These are phyloP conservation scores for Erodium moschatum DNA, from an alignment of 441 rosid species.

Conservation along the genomic window DNA sequence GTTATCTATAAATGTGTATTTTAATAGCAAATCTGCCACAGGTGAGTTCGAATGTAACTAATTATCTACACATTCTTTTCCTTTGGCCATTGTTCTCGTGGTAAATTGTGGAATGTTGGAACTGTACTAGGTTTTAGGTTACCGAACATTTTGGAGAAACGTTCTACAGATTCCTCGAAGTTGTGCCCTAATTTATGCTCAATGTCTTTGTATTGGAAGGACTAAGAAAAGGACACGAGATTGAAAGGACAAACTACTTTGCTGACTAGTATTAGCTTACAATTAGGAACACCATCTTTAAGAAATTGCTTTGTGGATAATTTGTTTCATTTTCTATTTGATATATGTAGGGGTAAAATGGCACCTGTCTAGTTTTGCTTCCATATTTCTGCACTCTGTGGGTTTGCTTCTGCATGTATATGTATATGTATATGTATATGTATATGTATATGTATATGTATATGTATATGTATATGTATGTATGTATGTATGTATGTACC, in stretches of 20 bases:
- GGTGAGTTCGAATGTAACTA: slow-evolving; percentile 34
- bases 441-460: too few species aligned
- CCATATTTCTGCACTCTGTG: not conserved
- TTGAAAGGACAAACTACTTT: not conserved
- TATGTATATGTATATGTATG: too few species aligned
- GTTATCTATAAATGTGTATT: slow-evolving; percentile 64
- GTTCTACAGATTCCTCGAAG: slow-evolving; percentile 1
- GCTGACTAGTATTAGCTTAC: not conserved
- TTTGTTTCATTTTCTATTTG: not conserved
- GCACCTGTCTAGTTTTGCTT: not conserved
- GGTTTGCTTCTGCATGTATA: not conserved
- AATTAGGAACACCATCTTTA: not conserved
- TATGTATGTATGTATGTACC: not conserved
- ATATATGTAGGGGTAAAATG: not conserved
- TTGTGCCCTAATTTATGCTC: not conserved
- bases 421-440: too few species aligned
- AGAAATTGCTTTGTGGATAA: not conserved
- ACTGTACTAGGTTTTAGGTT: slow-evolving; percentile 9
- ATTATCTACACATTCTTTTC: slow-evolving; percentile 7
- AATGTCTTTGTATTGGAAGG: not conserved
- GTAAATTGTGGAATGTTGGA: slow-evolving; percentile 1
- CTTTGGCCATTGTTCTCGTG: not conserved
- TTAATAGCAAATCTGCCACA: slow-evolving; percentile 67
- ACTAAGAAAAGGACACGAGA: not conserved
- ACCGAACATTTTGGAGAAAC: not conserved